These are phyloP conservation scores for Hypoxylon sp. DNA, from an alignment of 2,329 filamentous ascomycete genomes.

Conservation along the genomic window DNA sequence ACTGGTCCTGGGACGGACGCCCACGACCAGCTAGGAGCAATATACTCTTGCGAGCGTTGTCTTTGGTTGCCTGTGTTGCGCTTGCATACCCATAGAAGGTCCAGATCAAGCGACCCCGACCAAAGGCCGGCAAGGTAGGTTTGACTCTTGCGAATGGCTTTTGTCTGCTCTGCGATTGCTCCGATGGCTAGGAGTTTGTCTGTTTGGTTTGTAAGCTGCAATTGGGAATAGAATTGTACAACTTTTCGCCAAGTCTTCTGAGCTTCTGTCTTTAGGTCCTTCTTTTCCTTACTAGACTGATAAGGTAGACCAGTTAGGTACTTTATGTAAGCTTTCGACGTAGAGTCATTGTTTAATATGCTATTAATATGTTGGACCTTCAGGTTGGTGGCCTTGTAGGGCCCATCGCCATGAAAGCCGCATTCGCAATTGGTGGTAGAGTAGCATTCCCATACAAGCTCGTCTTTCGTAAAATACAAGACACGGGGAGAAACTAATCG, in stretches of 20 bases:
- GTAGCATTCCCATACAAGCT: slow-evolving; percentile 26
- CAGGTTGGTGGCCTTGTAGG: slow-evolving; percentile 5
- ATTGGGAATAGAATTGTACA: slow-evolving; percentile 17
- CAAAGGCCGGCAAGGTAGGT: slow-evolving; percentile 24
- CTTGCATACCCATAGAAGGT: slow-evolving; percentile 14
- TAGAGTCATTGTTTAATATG: background rate
- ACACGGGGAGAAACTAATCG: slow-evolving; percentile 30
- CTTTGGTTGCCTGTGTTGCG: background rate
- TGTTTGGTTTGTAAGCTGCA: slow-evolving; percentile 14
- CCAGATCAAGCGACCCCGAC: slow-evolving; percentile 13
- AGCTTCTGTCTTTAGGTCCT: background rate
- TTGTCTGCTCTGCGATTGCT: slow-evolving; percentile 13
- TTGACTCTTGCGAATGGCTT: background rate
- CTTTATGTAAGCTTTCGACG: background rate
- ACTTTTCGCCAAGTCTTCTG: slow-evolving; percentile 13
- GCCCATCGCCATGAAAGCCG: slow-evolving; percentile 15
- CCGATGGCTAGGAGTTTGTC: slow-evolving; percentile 24
- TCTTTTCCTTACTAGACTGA: too few species aligned
- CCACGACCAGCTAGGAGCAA: slow-evolving; percentile 28
- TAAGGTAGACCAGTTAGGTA: too few species aligned
- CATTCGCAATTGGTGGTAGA: slow-evolving; percentile 18
- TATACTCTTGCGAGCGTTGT: background rate
- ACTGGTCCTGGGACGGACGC: slow-evolving; percentile 10
- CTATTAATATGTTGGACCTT: slow-evolving; percentile 3
- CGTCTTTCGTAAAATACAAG: slow-evolving; percentile 22